phyloP scores from a whole-genome alignment of 331 rosid genomes.

The Malus hybrid region DNA sequence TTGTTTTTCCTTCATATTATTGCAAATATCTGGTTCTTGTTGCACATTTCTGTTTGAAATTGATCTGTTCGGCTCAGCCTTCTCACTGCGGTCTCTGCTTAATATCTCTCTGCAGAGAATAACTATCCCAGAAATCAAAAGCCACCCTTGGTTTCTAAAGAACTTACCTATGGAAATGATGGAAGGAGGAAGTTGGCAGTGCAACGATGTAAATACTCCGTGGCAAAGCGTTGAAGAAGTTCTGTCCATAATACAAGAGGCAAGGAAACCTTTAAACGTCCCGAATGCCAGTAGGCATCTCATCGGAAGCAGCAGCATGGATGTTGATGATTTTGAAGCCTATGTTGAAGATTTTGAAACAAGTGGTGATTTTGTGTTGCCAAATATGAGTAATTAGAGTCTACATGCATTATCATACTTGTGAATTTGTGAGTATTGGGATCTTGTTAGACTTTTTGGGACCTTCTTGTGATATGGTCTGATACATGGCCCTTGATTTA shows the following conservation, averaged over 20 bases:
- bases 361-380: conserved; percentile 65
- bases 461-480: neutral
- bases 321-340: conserved; percentile 63
- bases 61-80: neutral
- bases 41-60: neutral
- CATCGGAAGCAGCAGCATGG: conserved; percentile 60
- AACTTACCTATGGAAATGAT: conserved; percentile 61
- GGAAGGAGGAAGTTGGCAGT: conserved; percentile 74
- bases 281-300: conserved; percentile 33
- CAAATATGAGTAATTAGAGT: conserved; percentile 23
- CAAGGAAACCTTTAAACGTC: conserved; percentile 31
- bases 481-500: neutral
- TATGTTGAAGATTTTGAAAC: conserved; percentile 49
- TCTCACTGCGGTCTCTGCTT: neutral
- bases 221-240: conserved; percentile 64
- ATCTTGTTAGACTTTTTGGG: neutral
- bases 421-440: conserved; percentile 1
- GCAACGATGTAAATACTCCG: conserved; percentile 50
- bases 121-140: conserved; percentile 60
- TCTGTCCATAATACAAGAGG: conserved; percentile 55
- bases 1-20: neutral
- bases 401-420: neutral
- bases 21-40: neutral
- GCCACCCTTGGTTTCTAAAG: conserved; percentile 72
- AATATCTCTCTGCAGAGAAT: conserved; percentile 51